These are phyloP conservation scores for Letharia lupina DNA, from an alignment of 495 filamentous ascomycete species.

Conservation along the genomic window DNA sequence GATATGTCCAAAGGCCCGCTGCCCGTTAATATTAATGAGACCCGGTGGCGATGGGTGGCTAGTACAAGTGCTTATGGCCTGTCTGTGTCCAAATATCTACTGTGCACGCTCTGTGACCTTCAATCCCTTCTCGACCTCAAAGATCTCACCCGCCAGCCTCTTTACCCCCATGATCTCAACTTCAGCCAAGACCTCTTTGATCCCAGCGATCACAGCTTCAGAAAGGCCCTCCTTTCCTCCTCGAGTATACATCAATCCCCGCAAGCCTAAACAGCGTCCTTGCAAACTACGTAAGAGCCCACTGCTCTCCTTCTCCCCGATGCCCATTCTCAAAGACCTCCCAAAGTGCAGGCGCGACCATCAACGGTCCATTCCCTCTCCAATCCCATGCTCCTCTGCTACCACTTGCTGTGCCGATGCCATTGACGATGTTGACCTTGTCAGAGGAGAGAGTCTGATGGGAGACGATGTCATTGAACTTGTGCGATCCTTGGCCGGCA, in stretches of 20 bases:
- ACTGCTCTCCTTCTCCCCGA: conserved; percentile 36
- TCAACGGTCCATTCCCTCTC: conserved; percentile 61
- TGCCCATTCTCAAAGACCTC: conserved; percentile 65
- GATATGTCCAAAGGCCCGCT: background rate
- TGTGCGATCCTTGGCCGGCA: conserved; percentile 20
- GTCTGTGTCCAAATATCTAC: background rate
- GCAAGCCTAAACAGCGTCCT: conserved; percentile 67
- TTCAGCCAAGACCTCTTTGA: conserved; percentile 31
- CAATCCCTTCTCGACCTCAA: conserved; percentile 32
- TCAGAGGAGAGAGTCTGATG: conserved; percentile 47
- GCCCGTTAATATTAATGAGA: background rate
- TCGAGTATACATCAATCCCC: conserved; percentile 59
- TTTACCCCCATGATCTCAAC: conserved; percentile 30
- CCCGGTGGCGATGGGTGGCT: background rate
- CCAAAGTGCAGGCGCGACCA: conserved; percentile 59
- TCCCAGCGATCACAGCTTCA: conserved; percentile 37
- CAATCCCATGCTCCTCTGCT: conserved; percentile 52
- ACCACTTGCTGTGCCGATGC: conserved; percentile 49
- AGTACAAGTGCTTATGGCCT: background rate
- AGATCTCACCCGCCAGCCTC: conserved; percentile 33
- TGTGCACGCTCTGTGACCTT: background rate
- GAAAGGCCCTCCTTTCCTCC: conserved; percentile 44
- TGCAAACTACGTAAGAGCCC: conserved; percentile 69
- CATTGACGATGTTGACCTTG: conserved; percentile 48
- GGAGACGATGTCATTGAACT: conserved; percentile 58